phyloP scores from a whole-genome alignment of 345 rosid species.

The Lagerstroemia speciosa region DNA sequence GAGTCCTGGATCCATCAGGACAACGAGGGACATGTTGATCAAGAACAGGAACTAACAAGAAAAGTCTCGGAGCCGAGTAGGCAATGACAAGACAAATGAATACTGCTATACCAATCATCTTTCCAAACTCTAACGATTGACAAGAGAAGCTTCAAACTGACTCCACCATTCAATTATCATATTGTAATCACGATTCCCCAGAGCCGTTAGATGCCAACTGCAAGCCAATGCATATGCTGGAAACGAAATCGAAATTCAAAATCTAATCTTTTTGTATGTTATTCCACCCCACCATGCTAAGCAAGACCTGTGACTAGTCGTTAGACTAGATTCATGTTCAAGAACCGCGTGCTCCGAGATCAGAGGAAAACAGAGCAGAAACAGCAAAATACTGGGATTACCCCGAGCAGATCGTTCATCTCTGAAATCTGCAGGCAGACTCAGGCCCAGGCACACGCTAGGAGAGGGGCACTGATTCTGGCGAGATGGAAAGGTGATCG shows the following conservation, averaged over 20 bases:
- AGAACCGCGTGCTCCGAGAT: neutral
- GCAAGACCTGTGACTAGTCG: too few species aligned
- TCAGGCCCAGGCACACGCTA: too few species aligned
- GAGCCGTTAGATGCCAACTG: neutral
- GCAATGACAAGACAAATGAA: neutral
- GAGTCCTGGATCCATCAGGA: constrained; percentile 35
- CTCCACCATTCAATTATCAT: too few species aligned
- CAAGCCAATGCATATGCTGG: too few species aligned
- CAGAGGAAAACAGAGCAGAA: neutral
- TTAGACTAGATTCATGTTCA: neutral
- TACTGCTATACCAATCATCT: neutral
- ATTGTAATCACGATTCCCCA: neutral
- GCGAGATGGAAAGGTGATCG: neutral
- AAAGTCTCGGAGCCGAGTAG: neutral
- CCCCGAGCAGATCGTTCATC: constrained; percentile 46
- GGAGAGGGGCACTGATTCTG: too few species aligned
- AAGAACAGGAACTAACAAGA: neutral
- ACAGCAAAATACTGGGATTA: neutral
- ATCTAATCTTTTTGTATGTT: too few species aligned
- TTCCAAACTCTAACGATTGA: neutral
- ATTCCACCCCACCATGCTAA: too few species aligned
- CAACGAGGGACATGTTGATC: neutral
- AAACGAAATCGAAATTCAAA: too few species aligned
- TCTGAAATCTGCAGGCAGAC: constrained; percentile 1
- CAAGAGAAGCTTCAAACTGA: too few species aligned